phyloP scores from a whole-genome alignment of 2,329 filamentous ascomycete genomes.

The Paecilomyces sp. region DNA sequence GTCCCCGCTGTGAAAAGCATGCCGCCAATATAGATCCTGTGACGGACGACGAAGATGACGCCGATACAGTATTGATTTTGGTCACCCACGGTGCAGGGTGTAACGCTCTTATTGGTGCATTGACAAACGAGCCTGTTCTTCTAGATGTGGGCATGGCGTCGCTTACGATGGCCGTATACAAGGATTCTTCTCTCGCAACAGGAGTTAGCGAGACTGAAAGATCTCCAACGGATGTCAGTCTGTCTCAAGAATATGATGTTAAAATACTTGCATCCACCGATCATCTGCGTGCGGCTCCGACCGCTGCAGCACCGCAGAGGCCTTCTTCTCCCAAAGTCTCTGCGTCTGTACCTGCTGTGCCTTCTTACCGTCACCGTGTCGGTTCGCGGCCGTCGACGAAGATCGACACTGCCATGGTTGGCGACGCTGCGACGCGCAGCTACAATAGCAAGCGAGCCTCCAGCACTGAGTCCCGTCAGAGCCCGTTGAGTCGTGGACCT shows the following conservation, averaged over 20 bases:
- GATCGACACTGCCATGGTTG: conserved; percentile 16
- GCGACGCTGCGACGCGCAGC: conserved; percentile 3
- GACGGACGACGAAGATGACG: conserved; percentile 43
- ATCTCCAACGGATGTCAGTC: conserved; percentile 3
- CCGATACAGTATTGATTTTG: conserved; percentile 73
- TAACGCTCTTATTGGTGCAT: conserved; percentile 86
- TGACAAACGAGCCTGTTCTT: conserved; percentile 85
- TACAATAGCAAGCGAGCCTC: conserved; percentile 4
- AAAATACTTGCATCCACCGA: conserved; percentile 55
- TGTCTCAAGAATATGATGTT: conserved; percentile 52
- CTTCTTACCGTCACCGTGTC: conserved; percentile 26
- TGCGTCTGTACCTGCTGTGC: conserved; percentile 12
- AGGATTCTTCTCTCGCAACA: conserved; percentile 23
- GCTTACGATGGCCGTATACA: conserved; percentile 75
- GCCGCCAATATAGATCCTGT: conserved; percentile 12
- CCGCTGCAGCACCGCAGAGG: conserved; percentile 5
- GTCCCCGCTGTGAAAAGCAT: conserved; percentile 38
- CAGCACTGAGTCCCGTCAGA: conserved; percentile 7
- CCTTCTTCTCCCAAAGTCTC: conserved; percentile 15
- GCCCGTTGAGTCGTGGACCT: conserved; percentile 8
- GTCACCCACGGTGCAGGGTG: conserved; percentile 94
- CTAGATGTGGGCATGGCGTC: conserved; percentile 87
- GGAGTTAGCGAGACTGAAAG: conserved; percentile 4
- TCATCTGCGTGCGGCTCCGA: conserved; percentile 47
- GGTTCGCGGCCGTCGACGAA: conserved; percentile 17